Conservation (phyloP, 306 rosid genomes). For the Gillenia trifoliata region DNA sequence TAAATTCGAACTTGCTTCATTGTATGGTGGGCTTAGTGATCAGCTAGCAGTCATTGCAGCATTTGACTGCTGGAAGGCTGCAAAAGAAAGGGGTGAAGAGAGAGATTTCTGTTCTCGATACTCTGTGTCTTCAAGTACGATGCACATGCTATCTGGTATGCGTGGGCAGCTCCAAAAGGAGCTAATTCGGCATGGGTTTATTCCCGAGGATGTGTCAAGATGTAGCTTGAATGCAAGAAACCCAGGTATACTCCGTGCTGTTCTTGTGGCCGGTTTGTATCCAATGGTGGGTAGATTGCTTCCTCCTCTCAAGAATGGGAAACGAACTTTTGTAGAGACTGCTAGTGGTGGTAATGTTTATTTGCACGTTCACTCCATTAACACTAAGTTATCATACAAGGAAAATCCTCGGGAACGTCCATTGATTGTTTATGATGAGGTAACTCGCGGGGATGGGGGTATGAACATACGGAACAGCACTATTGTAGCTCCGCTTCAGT, state of each 20-base stretch:
- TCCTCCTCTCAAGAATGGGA: slow-evolving; percentile 23
- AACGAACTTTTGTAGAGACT: slow-evolving; percentile 43
- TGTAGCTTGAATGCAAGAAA: slow-evolving; percentile 60
- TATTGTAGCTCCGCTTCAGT: slow-evolving; percentile 70
- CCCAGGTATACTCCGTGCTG: slow-evolving; percentile 73
- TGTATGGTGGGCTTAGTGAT: slow-evolving; percentile 81
- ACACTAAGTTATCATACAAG: slow-evolving; percentile 27
- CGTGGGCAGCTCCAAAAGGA: slow-evolving; percentile 72
- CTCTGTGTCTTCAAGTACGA: slow-evolving; percentile 52
- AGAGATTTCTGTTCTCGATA: slow-evolving; percentile 53
- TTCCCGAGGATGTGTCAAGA: slow-evolving; percentile 41
- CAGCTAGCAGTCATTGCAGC: slow-evolving; percentile 85
- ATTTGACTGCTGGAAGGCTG: slow-evolving; percentile 73
- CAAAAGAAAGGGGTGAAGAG: slow-evolving; percentile 56
- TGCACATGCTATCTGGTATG: slow-evolving; percentile 71
- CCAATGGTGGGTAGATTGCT: slow-evolving; percentile 79
- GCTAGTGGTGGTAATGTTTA: slow-evolving; percentile 56
- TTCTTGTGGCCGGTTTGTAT: slow-evolving; percentile 82
- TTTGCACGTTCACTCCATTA: slow-evolving; percentile 51
- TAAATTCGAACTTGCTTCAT: slow-evolving; percentile 59
- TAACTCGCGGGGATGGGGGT: slow-evolving; percentile 72
- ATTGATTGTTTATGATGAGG: slow-evolving; percentile 62
- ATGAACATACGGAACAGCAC: slow-evolving; percentile 57
- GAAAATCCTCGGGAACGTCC: slow-evolving; percentile 17
- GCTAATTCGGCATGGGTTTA: slow-evolving; percentile 61